A percentile compares a stretch with the other conserved stretches of the same genome.
Conservation (phyloP, 139 green algal species). For the Asterochloris erici region DNA sequence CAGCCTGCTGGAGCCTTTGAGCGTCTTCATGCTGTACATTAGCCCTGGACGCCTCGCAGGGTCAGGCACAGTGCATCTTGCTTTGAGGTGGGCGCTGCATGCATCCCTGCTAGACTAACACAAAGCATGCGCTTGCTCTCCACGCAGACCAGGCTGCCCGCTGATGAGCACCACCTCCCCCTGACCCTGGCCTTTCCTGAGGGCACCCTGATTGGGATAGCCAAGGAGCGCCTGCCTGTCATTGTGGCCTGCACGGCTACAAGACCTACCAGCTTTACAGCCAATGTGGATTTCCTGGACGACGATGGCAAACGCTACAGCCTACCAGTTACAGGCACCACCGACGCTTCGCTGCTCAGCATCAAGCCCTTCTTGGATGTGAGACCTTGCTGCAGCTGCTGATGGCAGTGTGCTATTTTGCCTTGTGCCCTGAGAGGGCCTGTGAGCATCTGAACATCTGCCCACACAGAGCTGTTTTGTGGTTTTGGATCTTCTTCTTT, state of each 20-base stretch:
- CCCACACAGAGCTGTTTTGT: too few species aligned
- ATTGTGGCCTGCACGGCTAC: conserved; percentile 54
- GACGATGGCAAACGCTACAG: conserved; percentile 61
- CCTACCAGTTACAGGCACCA: conserved; percentile 55
- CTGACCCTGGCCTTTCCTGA: conserved; percentile 66
- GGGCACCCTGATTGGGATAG: conserved; percentile 67
- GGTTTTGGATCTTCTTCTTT: neutral
- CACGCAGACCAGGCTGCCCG: conserved; percentile 35
- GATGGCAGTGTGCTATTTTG: neutral
- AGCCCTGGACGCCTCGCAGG: too few species aligned
- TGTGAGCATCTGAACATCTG: neutral
- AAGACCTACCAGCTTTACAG: conserved; percentile 68
- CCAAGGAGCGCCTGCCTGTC: conserved; percentile 70
- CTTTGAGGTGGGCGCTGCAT: too few species aligned
- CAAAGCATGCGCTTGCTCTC: neutral
- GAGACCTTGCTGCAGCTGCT: neutral
- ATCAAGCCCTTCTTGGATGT: conserved; percentile 56
- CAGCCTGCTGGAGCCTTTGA: neutral
- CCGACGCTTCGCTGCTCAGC: conserved; percentile 71
- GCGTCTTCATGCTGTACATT: too few species aligned
- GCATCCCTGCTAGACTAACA: too few species aligned
- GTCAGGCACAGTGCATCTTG: too few species aligned
- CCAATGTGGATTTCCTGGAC: conserved; percentile 74
- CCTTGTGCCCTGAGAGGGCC: neutral
- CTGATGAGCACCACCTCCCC: conserved; percentile 58